Conservation (phyloP, 257 asterid species). For the Solanum appendiculatum region DNA sequence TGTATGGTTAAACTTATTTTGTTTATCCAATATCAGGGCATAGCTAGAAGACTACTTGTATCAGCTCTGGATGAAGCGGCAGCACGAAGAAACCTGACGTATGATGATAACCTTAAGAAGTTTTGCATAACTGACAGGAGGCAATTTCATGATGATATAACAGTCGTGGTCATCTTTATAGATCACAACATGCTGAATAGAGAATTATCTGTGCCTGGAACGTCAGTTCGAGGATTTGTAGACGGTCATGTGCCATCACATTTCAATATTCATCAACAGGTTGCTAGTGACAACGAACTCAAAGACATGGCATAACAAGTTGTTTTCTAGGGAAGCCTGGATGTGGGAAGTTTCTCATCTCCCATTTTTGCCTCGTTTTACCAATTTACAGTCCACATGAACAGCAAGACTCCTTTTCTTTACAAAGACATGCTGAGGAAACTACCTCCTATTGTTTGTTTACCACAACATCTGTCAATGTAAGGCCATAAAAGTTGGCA, state of each 20-base stretch:
- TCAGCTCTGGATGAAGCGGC: constrained; percentile 34
- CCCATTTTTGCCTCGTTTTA: no score
- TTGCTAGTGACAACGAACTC: background rate
- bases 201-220: background rate
- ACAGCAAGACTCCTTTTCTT: no score
- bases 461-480: background rate
- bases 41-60: constrained; percentile 56
- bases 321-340: background rate
- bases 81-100: constrained; percentile 7
- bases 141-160: background rate
- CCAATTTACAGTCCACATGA: no score
- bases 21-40: constrained; percentile 36
- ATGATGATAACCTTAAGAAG: background rate
- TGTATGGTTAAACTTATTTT: background rate
- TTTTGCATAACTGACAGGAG: background rate
- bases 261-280: background rate
- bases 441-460: background rate
- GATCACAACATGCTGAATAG: background rate
- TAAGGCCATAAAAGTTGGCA: background rate
- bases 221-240: background rate
- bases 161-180: background rate
- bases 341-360: background rate
- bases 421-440: no score
- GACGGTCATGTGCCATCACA: background rate
- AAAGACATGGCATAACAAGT: background rate